Evolutionary conservation across 2,329 filamentous ascomycete species (phyloP).

Genomic region (Passalora sequoiae): DNA sequence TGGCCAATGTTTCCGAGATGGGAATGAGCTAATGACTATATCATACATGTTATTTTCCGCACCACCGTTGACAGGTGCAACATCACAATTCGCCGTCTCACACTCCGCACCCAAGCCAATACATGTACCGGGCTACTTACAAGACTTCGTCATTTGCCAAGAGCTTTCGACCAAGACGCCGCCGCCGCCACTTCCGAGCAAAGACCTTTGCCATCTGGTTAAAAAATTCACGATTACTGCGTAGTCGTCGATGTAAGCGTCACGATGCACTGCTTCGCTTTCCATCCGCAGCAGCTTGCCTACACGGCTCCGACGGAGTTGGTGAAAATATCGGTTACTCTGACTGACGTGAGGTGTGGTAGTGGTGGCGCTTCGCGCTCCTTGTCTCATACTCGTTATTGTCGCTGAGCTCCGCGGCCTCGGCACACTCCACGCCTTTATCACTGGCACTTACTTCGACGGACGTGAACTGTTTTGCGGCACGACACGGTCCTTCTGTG

Average conservation of each 20-base stretch:
- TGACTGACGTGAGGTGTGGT: not conserved
- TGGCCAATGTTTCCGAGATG: not conserved
- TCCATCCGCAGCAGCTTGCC: not conserved
- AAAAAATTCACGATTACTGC: too few relatives aligned
- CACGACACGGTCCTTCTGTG: too few relatives aligned
- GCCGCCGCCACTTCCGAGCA: too few relatives aligned
- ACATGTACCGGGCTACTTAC: too few relatives aligned
- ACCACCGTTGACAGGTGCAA: too few relatives aligned
- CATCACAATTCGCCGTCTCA: too few relatives aligned
- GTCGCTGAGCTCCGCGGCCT: not conserved
- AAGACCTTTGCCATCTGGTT: too few relatives aligned
- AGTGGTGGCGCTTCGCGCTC: not conserved
- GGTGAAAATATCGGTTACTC: not conserved
- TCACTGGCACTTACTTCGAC: not conserved
- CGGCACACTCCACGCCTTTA: not conserved
- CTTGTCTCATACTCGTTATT: not conserved
- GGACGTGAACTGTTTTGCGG: not conserved
- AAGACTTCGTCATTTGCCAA: too few relatives aligned
- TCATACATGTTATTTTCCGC: too few relatives aligned
- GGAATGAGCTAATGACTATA: not conserved
- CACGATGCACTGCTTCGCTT: not conserved
- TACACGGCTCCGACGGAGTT: not conserved
- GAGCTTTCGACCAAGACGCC: too few relatives aligned
- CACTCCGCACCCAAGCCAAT: too few relatives aligned
- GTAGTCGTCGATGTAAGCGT: not conserved